Conservation (phyloP, 1,284 basidiomycete genomes). For the Leccinum brunneo-olivaceum region DNA sequence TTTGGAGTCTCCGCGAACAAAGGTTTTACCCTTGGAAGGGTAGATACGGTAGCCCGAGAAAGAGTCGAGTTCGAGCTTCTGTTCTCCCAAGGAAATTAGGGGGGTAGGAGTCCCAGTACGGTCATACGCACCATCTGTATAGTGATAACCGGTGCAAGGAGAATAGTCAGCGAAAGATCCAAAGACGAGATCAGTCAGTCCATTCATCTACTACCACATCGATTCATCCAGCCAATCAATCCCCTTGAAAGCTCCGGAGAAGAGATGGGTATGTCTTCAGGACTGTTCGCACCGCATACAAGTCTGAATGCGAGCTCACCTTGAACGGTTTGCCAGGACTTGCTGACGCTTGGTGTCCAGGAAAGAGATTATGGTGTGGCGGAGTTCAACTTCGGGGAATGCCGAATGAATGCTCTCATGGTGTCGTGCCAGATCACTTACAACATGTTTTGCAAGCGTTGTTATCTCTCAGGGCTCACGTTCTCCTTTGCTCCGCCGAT, state of each 20-base stretch:
- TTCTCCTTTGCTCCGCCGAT: too few species aligned
- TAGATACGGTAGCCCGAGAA: slow-evolving; percentile 97
- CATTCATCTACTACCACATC: slow-evolving; percentile 36
- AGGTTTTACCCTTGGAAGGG: slow-evolving; percentile 92
- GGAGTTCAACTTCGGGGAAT: slow-evolving; percentile 24
- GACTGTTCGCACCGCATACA: slow-evolving; percentile 13
- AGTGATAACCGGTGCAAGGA: slow-evolving; percentile 1
- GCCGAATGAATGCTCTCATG: slow-evolving; percentile 8
- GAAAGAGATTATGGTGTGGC: slow-evolving; percentile 13
- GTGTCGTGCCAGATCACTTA: too few species aligned
- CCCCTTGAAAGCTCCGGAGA: slow-evolving; percentile 10
- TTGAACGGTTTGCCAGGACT: slow-evolving; percentile 42
- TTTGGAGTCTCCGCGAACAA: slow-evolving; percentile 95
- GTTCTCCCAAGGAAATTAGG: slow-evolving; percentile 32
- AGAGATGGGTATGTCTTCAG: slow-evolving; percentile 9
- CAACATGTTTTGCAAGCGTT: too few species aligned
- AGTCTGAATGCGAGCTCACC: slow-evolving; percentile 43
- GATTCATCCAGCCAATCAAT: slow-evolving; percentile 37
- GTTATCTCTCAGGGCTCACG: too few species aligned
- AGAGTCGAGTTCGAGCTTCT: slow-evolving; percentile 97
- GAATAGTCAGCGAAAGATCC: slow-evolving; percentile 22
- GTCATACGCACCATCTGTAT: slow-evolving; percentile 47
- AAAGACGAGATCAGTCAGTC: slow-evolving; percentile 11
- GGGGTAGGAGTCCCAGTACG: slow-evolving; percentile 10
- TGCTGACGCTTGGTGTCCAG: slow-evolving; percentile 13